phyloP scores from a whole-genome alignment of 1,139 yeast genomes.

The Scheffersomyces segobiensis region DNA sequence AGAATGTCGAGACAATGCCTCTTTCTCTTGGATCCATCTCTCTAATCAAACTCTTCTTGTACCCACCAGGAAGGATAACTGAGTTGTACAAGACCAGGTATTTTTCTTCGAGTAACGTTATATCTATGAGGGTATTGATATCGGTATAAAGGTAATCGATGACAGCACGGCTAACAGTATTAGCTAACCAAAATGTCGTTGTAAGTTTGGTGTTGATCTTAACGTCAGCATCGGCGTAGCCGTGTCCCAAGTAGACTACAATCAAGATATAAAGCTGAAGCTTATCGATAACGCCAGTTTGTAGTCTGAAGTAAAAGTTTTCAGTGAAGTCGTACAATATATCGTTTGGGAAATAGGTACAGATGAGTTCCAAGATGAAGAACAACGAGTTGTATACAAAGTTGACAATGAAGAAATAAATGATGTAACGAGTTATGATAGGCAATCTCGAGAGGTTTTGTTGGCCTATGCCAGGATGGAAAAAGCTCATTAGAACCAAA shows the following conservation, averaged over 20 bases:
- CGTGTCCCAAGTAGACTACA: background rate
- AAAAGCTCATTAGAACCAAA: conserved; percentile 1
- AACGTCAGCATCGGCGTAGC: background rate
- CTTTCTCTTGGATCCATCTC: background rate
- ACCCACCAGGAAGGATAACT: background rate
- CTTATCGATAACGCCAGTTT: background rate
- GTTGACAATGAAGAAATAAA: background rate
- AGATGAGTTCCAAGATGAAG: background rate
- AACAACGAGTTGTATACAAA: background rate
- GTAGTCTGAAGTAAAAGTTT: background rate
- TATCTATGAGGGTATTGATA: background rate
- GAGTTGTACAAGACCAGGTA: background rate
- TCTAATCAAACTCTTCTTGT: background rate
- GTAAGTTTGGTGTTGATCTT: background rate
- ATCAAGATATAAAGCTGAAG: background rate
- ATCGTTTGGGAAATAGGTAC: conserved; percentile 1
- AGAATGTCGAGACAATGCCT: background rate
- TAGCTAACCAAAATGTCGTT: background rate
- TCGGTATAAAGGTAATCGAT: background rate
- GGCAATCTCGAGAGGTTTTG: background rate
- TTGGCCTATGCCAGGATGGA: background rate
- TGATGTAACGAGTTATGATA: background rate
- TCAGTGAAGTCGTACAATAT: conserved; percentile 1
- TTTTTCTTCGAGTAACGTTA: background rate
- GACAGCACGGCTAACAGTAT: background rate